Evolutionary conservation across 2,329 filamentous ascomycete genomes (phyloP).

Genomic region (Colletotrichum falcatum): DNA sequence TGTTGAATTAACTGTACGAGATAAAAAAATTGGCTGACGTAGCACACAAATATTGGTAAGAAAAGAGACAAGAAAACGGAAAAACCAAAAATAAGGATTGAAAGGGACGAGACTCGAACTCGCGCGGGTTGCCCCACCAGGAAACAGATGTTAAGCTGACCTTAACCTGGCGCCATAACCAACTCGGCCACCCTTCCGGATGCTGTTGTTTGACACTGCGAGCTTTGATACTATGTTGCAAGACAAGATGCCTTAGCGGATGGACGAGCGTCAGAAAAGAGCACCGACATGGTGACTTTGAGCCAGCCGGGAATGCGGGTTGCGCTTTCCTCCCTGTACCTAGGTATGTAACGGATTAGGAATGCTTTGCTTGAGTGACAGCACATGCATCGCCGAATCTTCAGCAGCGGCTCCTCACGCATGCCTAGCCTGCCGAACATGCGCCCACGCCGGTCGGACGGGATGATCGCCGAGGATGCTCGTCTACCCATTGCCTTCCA

Average conservation of each 20-base stretch:
- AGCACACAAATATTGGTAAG: background rate
- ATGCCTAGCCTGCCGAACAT: background rate
- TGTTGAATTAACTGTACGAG: background rate
- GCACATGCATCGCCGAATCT: background rate
- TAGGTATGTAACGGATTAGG: background rate
- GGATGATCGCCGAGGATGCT: background rate
- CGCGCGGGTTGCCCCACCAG: slow-evolving; percentile 26
- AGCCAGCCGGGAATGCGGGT: background rate
- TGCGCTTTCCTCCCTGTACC: background rate
- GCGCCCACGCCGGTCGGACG: background rate
- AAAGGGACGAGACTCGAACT: slow-evolving; percentile 23
- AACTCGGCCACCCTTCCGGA: slow-evolving; percentile 19
- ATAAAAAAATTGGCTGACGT: background rate
- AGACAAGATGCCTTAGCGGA: rapidly evolving
- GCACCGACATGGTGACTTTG: too few species aligned
- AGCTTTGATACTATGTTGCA: background rate
- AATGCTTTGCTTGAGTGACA: background rate
- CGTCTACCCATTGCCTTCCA: slow-evolving; percentile 6
- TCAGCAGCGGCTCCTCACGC: background rate
- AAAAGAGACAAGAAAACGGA: background rate
- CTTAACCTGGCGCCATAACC: slow-evolving; percentile 27
- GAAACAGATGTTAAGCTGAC: slow-evolving; percentile 27
- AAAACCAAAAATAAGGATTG: background rate
- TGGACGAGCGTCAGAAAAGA: background rate
- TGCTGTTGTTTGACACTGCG: rapidly evolving